Base-by-base conservation (phyloP, 2,329 filamentous ascomycete species). In the Fusarium sp. region DNA sequence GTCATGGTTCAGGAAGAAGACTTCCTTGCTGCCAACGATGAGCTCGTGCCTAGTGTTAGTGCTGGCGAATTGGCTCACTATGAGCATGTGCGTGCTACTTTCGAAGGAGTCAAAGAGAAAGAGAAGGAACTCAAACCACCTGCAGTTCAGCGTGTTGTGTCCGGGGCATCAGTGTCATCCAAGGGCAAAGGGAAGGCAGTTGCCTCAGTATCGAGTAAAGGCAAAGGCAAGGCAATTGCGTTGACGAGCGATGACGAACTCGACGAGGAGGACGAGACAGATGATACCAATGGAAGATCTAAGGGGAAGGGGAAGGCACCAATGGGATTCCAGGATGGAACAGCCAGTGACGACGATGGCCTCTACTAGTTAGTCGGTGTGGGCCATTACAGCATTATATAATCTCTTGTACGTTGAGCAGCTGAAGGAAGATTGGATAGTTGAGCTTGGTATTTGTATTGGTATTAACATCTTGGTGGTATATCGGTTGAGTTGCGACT, bases 1-100 rank as follows among this genome's bases (percentile, higher is more conserved):
- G 95, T 99, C 68, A 89, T 92, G 81, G 96, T 99, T 28, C 92
- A 89, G 1, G 95, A 97, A 78, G 87, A 91, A 48, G 96, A 99
- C 78, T 99, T 99, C 75, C 77, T 91, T 22, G 87, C 87, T 26
- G 96, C 96, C 1, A 89, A 95, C 74, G 83, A 83, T 43, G 96
- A 98, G 80, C 85, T 99, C 40, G 90, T 98, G n/a, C 94, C 94
- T 17, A 94, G 91, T 80, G 96, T 99, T 51, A 97, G 93, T 75
- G 90, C 91, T 13, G 95, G 97, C 65, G 96, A 99, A 81, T 82
- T 99, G 40, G 87, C 91, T 47, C 96, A 99, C 76, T 99, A 98
- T 73, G 92, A 97, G 75, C 83, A 87, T 1, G 95, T 99, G 7
- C 85, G 96, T 39, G 88, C 86, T 19, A 87, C 89, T 19, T 99